These are phyloP conservation scores for Jatropha podagrica DNA, from an alignment of 441 rosid species.

Conservation along the genomic window DNA sequence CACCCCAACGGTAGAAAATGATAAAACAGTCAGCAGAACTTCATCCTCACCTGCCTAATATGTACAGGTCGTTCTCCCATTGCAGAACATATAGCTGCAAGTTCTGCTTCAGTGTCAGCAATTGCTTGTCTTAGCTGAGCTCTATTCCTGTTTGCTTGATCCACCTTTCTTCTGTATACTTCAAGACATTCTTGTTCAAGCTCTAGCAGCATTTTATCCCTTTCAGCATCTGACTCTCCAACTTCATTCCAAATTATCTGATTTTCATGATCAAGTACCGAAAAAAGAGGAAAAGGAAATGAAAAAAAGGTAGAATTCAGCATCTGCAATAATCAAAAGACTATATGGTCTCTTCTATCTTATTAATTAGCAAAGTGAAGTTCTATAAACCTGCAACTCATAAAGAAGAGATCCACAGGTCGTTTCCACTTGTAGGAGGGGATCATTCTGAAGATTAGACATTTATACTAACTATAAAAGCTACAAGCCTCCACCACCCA, in stretches of 20 bases:
- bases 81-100: conserved; percentile 79
- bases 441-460: conserved; percentile 47
- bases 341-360: too few species aligned
- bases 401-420: conserved; percentile 69
- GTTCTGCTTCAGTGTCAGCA: conserved; percentile 89
- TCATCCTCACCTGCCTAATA: conserved; percentile 66
- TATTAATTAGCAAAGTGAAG: too few species aligned
- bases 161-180: conserved; percentile 93
- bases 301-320: not conserved
- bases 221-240: conserved; percentile 79
- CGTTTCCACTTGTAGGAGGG: conserved; percentile 67
- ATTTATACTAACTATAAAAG: conserved; percentile 20
- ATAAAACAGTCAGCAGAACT: not conserved
- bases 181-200: conserved; percentile 94
- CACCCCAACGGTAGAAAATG: not conserved
- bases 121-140: conserved; percentile 80
- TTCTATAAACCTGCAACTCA: conserved; percentile 34
- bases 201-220: conserved; percentile 87
- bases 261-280: not conserved
- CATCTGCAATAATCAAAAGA: not conserved
- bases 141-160: conserved; percentile 77
- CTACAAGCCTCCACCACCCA: too few species aligned
- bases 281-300: not conserved
- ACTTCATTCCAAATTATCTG: conserved; percentile 99
- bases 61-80: conserved; percentile 91